Evolutionary conservation across 768 basidiomycete genomes (phyloP).

Genomic region (Gymnopilus dilepis): DNA sequence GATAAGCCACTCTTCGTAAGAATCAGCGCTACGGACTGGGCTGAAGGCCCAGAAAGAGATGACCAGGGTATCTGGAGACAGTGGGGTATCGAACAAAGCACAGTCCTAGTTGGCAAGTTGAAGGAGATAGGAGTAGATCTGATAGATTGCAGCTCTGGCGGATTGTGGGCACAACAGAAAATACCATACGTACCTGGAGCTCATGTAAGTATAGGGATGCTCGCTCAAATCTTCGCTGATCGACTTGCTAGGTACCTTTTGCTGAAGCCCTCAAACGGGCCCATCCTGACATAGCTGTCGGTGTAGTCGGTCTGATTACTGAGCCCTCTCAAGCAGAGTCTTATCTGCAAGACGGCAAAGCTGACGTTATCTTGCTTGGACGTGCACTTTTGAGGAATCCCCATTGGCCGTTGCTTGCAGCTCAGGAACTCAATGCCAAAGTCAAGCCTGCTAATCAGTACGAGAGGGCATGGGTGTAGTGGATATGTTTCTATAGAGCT

Average conservation of each 20-base stretch:
- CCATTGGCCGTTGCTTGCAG: conserved; percentile 68
- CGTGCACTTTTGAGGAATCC: conserved; percentile 70
- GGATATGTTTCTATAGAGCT: conserved; percentile 1
- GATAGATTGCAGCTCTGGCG: conserved; percentile 74
- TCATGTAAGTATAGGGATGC: conserved; percentile 50
- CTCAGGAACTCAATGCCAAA: conserved; percentile 62
- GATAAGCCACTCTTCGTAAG: conserved; percentile 75
- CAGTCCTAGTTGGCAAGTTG: conserved; percentile 58
- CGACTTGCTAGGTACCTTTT: conserved; percentile 62
- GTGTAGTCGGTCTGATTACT: conserved; percentile 77
- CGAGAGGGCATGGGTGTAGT: conserved; percentile 55
- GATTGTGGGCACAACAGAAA: conserved; percentile 65
- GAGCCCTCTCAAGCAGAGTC: conserved; percentile 57
- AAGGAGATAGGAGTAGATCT: conserved; percentile 72
- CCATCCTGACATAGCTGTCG: conserved; percentile 57
- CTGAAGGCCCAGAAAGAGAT: conserved; percentile 58
- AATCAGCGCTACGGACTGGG: conserved; percentile 73
- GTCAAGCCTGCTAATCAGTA: conserved; percentile 79
- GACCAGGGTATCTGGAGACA: conserved; percentile 60
- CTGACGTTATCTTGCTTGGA: conserved; percentile 72
- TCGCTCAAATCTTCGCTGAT: not conserved
- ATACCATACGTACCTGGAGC: conserved; percentile 62
- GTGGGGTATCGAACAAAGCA: conserved; percentile 84
- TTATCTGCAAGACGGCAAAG: conserved; percentile 66
- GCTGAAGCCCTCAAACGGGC: conserved; percentile 68